A percentile compares a stretch with the other conserved stretches of the same genome.
Evolutionary conservation across 1,139 yeast genomes (phyloP).

Genomic region (Suhomyces bokatorum): DNA sequence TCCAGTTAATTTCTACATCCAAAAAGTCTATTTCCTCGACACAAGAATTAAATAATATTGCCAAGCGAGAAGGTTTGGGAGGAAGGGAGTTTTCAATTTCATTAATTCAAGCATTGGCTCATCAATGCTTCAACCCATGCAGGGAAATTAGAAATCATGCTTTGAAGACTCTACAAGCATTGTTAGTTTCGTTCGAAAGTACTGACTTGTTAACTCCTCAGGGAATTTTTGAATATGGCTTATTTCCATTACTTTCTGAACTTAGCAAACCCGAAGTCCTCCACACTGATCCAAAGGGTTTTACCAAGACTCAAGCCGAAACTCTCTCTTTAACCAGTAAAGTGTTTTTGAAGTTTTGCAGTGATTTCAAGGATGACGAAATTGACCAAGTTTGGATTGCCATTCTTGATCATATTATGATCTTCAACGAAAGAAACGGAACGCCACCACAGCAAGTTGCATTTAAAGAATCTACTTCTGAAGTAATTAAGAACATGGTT

Average conservation of each 20-base stretch:
- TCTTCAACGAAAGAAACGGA: constrained; percentile 39
- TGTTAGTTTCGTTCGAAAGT: constrained; percentile 39
- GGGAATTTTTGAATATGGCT: constrained; percentile 68
- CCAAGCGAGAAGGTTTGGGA: constrained; percentile 27
- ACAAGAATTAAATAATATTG: constrained; percentile 41
- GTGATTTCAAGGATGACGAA: constrained; percentile 26
- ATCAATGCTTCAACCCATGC: constrained; percentile 88
- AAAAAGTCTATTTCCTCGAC: constrained; percentile 65
- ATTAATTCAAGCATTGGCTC: constrained; percentile 75
- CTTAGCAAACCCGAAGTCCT: constrained; percentile 66
- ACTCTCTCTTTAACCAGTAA: constrained; percentile 69
- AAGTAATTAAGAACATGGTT: constrained; percentile 61
- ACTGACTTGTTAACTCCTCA: constrained; percentile 42
- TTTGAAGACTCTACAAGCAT: constrained; percentile 50
- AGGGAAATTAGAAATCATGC: constrained; percentile 72
- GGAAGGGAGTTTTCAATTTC: constrained; percentile 52
- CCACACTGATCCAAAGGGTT: constrained; percentile 64
- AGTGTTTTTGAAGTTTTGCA: constrained; percentile 58
- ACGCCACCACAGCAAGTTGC: constrained; percentile 22
- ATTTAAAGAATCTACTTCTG: constrained; percentile 59
- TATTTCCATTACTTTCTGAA: constrained; percentile 72
- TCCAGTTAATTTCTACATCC: constrained; percentile 57
- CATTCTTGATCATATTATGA: constrained; percentile 34
- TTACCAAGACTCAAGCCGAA: constrained; percentile 63
- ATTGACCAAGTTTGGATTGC: constrained; percentile 37